Evolutionary conservation across 306 rosid species (phyloP), one percentile per base, ranked within the genome.

Genomic region (Ochetophila trinervis): DNA sequence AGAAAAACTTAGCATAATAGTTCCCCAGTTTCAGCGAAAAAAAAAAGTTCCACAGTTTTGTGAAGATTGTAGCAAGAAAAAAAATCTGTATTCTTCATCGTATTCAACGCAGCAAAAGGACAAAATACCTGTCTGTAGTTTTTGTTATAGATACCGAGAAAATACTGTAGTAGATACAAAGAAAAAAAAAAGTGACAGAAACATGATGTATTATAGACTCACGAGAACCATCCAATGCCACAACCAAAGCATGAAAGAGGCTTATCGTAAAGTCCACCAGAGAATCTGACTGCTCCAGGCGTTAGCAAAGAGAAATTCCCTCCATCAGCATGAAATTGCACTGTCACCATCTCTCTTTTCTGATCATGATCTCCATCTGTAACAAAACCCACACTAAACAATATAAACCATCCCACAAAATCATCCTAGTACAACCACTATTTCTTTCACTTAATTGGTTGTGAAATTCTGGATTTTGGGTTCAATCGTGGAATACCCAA

Each of bases 171-270:
- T 24, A 63, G 6, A 23, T 45, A 2, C 12, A 24, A 22, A 4
- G 2, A 37, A 22, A 0, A 36, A 20, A 18, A 47, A 30, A 71
- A 32, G 47, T 16, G 49, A 35, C 15, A 13, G 30, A 15, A 6
- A 20, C 49, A 66, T 18, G 56, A 12, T 13, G 53, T 44, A 71
- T 17, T 11, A 30, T 53, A 24, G 45, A 69, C 79, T 79, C 60
- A 79, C 79, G 73, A 79, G 66, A 54, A 74, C 83, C 83, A 79
- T 27, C 79, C 83, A 74, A 79, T 65, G 68, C 83, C 83, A 60
- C 79, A 79, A 62, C 79, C 79, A 55, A 69, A 69, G 66, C 73
- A 79, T 3, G 76, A 6, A 30, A 65, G 79, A 51, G 76, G 76
- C 62, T 60, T 74, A 53, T 79, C 76, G 54, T 69, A 74, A 42